Base-by-base conservation (phyloP, 2,329 filamentous ascomycete genomes). In the Cladophialophora exuberans region DNA sequence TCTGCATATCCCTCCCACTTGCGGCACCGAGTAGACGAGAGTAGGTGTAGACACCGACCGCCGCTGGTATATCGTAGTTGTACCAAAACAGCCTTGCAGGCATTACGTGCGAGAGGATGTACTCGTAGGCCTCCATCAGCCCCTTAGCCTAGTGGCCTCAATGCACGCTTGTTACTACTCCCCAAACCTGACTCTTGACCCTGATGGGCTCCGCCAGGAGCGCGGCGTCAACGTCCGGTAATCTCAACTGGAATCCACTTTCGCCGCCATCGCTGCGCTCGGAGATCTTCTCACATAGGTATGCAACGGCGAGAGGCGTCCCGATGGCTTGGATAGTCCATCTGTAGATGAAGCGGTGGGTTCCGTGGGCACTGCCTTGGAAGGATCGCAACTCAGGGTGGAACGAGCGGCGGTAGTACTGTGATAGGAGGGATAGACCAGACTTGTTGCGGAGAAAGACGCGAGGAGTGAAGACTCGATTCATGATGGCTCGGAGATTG, bases 301-400 rank as follows among this genome's bases (percentile, higher is more conserved):
- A 60, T 4, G 57, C 57, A 6, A 60, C 51, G 3, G 53, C 35
- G 20, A 57, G 51, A 10, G 57, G 57, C 13, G 50, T 52, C 13
- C 51, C 57, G 36, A 60, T 42, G 6, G 57, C 57, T 41, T 60
- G 57, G 4, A 54, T 51, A 6, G 50, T 57, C 57, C 57, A 60
- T 23, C 57, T 18, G 46, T 60, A 60, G 15, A 60, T 31, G 13
- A 57, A 56, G 31, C 57, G 54, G 42, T 57, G 54, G 4, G 44
- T 51, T 20, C 51, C 46, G 31, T 60, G 57, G 6, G 54, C 38
- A 22, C 50, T 57, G 20, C 36, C 31, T 17, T 51, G 49, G n/a
- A 57, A 54, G 23, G 50, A 53, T 10, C 51, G 57, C 25, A 51
- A 47, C 36, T 60, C 57, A 5, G 57, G 54, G 26, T 60, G 57